phyloP scores from a whole-genome alignment of 179 eudicot genomes.

The Gypsophila paniculata region DNA sequence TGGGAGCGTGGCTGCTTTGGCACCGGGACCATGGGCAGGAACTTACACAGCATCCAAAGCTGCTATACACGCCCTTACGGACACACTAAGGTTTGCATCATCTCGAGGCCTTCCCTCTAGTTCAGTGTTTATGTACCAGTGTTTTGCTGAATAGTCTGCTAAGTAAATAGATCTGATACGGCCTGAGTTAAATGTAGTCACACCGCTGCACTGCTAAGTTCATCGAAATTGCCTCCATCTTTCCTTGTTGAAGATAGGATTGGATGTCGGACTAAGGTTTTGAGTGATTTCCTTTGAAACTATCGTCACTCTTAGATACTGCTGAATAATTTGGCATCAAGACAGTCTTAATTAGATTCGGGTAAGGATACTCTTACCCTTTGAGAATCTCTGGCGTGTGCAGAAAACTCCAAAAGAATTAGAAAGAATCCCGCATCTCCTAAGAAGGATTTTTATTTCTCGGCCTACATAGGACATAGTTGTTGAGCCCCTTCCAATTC shows the following conservation, averaged over 20 bases:
- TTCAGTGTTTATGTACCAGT: background rate
- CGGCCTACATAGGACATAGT: background rate
- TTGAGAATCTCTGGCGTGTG: background rate
- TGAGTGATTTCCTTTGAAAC: too few species aligned
- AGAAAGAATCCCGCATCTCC: background rate
- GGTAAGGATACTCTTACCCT: background rate
- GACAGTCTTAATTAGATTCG: too few species aligned
- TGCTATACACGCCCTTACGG: slow-evolving; percentile 70
- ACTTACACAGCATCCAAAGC: slow-evolving; percentile 82
- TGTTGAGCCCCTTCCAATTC: background rate
- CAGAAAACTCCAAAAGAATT: background rate
- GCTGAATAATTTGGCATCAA: too few species aligned
- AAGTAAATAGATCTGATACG: background rate
- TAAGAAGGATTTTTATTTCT: background rate
- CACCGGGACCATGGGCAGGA: slow-evolving; percentile 89
- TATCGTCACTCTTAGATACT: too few species aligned
- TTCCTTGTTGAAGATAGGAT: too few species aligned
- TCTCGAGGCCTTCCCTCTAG: background rate
- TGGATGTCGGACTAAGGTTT: too few species aligned
- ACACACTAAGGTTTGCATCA: slow-evolving; percentile 57
- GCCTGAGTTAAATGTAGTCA: too few species aligned
- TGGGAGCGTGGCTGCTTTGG: slow-evolving; percentile 71
- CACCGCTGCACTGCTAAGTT: too few species aligned
- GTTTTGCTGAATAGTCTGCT: background rate
- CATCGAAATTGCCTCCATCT: too few species aligned